phyloP scores from a whole-genome alignment of 305 asterid species.

The Nicotiana rustica region DNA sequence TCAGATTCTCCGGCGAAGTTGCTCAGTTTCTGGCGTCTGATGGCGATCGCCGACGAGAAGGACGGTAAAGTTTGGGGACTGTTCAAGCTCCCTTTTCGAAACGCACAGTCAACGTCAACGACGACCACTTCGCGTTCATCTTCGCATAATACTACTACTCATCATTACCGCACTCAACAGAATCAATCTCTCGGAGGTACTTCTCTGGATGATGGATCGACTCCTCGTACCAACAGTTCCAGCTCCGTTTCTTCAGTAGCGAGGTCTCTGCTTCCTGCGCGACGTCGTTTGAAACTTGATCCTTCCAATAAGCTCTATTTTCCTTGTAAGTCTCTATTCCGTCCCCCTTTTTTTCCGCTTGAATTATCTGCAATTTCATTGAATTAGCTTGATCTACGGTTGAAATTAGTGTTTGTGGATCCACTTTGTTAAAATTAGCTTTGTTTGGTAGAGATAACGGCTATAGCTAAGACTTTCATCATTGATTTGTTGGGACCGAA shows the following conservation, averaged over 20 bases:
- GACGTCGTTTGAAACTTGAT: constrained; percentile 96
- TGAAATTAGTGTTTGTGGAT: not conserved
- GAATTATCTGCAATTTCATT: not conserved
- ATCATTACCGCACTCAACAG: constrained; percentile 48
- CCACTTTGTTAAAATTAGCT: constrained; percentile 10
- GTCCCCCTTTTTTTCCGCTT: not conserved
- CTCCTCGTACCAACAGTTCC: constrained; percentile 43
- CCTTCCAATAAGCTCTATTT: constrained; percentile 88
- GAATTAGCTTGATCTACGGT: not conserved
- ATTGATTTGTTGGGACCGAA: not conserved
- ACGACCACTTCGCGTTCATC: constrained; percentile 54
- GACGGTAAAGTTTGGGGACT: constrained; percentile 84
- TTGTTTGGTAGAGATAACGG: not conserved
- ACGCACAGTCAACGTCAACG: constrained; percentile 50
- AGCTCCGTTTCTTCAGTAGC: constrained; percentile 77
- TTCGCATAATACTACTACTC: constrained; percentile 22
- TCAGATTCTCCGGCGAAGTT: not conserved
- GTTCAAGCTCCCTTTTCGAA: constrained; percentile 88
- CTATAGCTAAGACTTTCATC: not conserved
- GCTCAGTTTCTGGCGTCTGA: constrained; percentile 20
- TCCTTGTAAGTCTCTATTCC: constrained; percentile 58
- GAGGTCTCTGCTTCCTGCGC: constrained; percentile 80
- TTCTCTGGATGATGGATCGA: constrained; percentile 70
- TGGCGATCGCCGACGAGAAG: constrained; percentile 76
- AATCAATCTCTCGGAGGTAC: constrained; percentile 43